A percentile compares a stretch with the other conserved stretches of the same genome.
Conservation (phyloP, 108 stramenopile genomes). For the Skeletonema menzelii region DNA sequence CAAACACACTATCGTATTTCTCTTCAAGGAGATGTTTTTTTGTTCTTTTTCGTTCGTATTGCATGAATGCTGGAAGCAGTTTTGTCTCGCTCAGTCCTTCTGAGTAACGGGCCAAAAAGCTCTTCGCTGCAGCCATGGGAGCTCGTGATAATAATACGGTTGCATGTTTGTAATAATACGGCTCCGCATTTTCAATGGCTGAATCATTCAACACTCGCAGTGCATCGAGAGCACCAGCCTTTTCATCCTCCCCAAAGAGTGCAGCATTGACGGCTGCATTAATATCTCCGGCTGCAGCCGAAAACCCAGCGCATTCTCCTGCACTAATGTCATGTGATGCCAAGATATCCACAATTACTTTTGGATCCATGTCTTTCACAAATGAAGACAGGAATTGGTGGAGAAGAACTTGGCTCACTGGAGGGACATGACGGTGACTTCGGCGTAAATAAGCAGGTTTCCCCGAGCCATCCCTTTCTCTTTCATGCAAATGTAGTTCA, state of each 20-base stretch:
- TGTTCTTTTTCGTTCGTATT: conserved; percentile 63
- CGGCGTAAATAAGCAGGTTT: conserved; percentile 6
- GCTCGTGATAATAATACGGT: conserved; percentile 62
- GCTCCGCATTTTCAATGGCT: conserved; percentile 80
- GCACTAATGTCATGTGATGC: conserved; percentile 81
- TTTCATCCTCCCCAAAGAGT: conserved; percentile 56
- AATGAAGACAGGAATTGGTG: conserved; percentile 71
- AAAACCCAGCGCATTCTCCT: conserved; percentile 70
- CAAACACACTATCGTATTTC: conserved; percentile 43
- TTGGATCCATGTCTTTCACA: conserved; percentile 78
- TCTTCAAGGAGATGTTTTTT: conserved; percentile 28
- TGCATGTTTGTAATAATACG: conserved; percentile 80
- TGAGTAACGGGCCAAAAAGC: conserved; percentile 71
- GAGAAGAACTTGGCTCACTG: conserved; percentile 49
- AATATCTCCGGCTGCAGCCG: conserved; percentile 75
- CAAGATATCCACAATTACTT: conserved; percentile 75
- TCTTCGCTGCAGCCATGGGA: conserved; percentile 69
- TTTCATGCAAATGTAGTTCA: conserved; percentile 77
- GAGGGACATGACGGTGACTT: conserved; percentile 17
- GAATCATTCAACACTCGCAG: conserved; percentile 71
- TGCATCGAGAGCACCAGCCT: conserved; percentile 71
- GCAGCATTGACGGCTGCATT: conserved; percentile 75
- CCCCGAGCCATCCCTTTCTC: conserved; percentile 24
- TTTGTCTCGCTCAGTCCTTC: conserved; percentile 75
- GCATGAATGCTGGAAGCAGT: conserved; percentile 79